phyloP scores from a whole-genome alignment of 148 eudicot genomes.

The Camellia lanceoleosa region DNA sequence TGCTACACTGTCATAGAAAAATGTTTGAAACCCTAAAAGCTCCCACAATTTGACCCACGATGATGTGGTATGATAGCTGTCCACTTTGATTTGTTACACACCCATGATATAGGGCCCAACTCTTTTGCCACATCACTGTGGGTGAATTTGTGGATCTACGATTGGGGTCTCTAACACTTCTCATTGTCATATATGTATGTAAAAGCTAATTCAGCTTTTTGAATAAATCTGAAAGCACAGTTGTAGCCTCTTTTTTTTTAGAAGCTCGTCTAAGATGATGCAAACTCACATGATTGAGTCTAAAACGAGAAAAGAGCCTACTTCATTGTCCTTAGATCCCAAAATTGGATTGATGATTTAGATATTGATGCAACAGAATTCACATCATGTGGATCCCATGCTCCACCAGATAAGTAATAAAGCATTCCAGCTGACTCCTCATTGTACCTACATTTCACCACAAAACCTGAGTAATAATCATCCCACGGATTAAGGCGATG shows the following conservation, averaged over 20 bases:
- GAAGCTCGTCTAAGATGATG: constrained; percentile 6
- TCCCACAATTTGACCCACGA: no score
- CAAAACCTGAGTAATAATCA: constrained; percentile 55
- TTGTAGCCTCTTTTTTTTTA: neutral
- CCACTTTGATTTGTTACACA: no score
- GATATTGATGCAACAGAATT: constrained; percentile 72
- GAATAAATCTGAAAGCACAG: neutral
- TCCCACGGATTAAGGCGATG: neutral
- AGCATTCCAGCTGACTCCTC: constrained; percentile 95
- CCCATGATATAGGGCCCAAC: no score
- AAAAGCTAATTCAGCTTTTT: constrained; percentile 5
- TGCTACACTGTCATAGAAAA: no score
- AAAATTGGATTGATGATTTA: constrained; percentile 82
- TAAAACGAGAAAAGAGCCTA: constrained; percentile 31
- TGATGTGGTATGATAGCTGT: no score
- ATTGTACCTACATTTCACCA: constrained; percentile 70
- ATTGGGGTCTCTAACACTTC: no score
- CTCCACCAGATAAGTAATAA: constrained; percentile 84
- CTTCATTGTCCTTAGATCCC: constrained; percentile 97
- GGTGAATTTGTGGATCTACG: no score
- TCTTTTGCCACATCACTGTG: no score
- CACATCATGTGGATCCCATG: constrained; percentile 96
- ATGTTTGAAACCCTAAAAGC: no score
- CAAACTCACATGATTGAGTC: neutral
- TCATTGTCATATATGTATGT: neutral